Evolutionary conservation across 305 asterid species (phyloP), one percentile per base, ranked within the genome.

Genomic region (Fraxinus sp.): DNA sequence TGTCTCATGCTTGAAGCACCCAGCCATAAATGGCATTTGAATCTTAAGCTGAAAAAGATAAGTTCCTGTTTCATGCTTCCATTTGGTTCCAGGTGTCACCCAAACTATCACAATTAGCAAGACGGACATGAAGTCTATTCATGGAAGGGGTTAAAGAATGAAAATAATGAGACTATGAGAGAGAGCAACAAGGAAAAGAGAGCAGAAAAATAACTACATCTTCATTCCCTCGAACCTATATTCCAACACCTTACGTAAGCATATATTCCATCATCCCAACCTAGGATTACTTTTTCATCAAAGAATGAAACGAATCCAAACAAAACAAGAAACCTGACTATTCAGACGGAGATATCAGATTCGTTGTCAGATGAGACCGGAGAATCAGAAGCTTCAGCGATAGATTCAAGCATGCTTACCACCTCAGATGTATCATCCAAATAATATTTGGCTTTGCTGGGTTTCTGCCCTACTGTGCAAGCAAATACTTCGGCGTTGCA

Each of bases 401-500:
- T 95, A 86, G 98, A 90, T 80, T 92, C 94, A 7, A 95, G 97
- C 98, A 95, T 92, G 75, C 85, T 81, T 55, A 92, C 83, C 76
- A 93, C 98, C 89, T 95, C 98, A 2, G 95, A 89, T 0, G 97
- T 87, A 83, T 95, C 98, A 30, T 95, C 98, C 88, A 95, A 86
- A 86, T 95, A 95, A 86, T 95, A 95, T 88, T 95, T 95, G 2
- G 98, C 98, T 89, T 95, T 93, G 87, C 98, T 95, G 10, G 98
- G 98, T 87, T 95, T 95, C 88, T 95, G 98, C 70, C 98, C 97
- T 18, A 95, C 98, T 43, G 97, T 95, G 92, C 97, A 95, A 55
- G 96, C 97, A 91, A 90, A 95, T 62, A 95, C 94, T 88, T 90
- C 93, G 16, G 97, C 82, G 59, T 89, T 88, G 89, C 84, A 86